phyloP scores from a whole-genome alignment of 2,329 filamentous ascomycete species.

The Rhynchosporium graminicola region DNA sequence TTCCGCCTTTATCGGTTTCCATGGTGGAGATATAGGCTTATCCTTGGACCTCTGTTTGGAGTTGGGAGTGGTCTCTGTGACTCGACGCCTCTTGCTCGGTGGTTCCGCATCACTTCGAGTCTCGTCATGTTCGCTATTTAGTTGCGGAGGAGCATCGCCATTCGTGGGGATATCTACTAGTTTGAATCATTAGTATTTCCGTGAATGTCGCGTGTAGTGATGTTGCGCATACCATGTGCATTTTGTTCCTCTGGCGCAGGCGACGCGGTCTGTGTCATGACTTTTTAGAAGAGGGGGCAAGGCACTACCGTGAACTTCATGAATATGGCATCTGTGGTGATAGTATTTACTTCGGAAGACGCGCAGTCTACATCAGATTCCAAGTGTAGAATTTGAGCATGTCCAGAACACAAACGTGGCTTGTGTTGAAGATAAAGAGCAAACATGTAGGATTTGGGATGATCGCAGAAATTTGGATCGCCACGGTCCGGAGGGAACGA shows the following conservation, averaged over 20 bases:
- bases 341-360: conserved; percentile 55
- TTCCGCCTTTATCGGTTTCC: conserved; percentile 83
- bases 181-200: conserved; percentile 25
- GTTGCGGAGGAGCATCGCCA: conserved; percentile 34
- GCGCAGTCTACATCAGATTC: conserved; percentile 51
- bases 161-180: conserved; percentile 32
- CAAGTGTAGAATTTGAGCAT: conserved; percentile 55
- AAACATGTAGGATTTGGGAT: conserved; percentile 44
- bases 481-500: conserved; percentile 4
- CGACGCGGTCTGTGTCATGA: conserved; percentile 42
- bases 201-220: conserved; percentile 8
- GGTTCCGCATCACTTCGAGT: conserved; percentile 46
- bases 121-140: conserved; percentile 38
- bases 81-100: conserved; percentile 67
- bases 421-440: conserved; percentile 35
- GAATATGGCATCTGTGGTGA: conserved; percentile 58
- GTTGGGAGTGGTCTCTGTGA: conserved; percentile 50
- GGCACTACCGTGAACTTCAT: conserved; percentile 53
- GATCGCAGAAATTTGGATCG: conserved; percentile 50
- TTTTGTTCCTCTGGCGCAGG: conserved; percentile 39
- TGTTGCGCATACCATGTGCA: conserved; percentile 32
- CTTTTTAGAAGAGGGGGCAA: conserved; percentile 35
- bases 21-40: conserved; percentile 77
- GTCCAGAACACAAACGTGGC: conserved; percentile 51
- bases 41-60: conserved; percentile 41